Evolutionary conservation across 208 protist species (phyloP).

Genomic region (Vickermania spadyakhi): DNA sequence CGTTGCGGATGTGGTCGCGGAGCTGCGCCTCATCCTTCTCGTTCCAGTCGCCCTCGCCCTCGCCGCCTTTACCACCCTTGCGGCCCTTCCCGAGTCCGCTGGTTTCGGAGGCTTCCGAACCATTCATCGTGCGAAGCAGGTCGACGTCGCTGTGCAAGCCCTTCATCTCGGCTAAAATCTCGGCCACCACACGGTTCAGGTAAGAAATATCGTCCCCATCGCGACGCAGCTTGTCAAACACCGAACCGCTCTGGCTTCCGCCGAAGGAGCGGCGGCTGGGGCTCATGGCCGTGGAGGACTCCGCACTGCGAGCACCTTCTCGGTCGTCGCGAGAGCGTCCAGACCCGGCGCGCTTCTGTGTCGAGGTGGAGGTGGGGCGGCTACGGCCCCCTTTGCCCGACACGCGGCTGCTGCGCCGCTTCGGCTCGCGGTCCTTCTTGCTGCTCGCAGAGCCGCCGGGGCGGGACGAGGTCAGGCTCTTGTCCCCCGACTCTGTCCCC

Average conservation of each 20-base stretch:
- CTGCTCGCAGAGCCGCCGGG: neutral
- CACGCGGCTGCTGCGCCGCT: neutral
- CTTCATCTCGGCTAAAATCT: constrained; percentile 81
- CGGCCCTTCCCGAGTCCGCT: constrained; percentile 4
- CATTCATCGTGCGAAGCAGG: constrained; percentile 27
- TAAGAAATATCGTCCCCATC: constrained; percentile 74
- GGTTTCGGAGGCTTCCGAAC: neutral
- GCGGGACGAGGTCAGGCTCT: neutral
- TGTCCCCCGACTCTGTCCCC: neutral
- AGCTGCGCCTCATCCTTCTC: constrained; percentile 25
- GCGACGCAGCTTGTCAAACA: constrained; percentile 42
- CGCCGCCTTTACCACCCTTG: constrained; percentile 14
- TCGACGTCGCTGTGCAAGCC: constrained; percentile 63
- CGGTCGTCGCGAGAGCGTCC: neutral
- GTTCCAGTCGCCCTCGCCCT: neutral
- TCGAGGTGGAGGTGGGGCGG: neutral
- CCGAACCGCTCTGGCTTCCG: constrained; percentile 7
- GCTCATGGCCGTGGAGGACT: neutral
- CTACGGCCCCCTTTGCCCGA: neutral
- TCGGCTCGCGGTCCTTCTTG: neutral
- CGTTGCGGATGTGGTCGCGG: constrained; percentile 17
- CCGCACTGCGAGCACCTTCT: neutral
- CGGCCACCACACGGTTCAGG: constrained; percentile 87
- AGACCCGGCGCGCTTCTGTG: neutral
- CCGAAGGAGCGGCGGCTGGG: neutral